Evolutionary conservation across 1,139 yeast genomes (phyloP), one percentile per base, ranked within the genome.

Genomic region (Taphrina flavorubra): DNA sequence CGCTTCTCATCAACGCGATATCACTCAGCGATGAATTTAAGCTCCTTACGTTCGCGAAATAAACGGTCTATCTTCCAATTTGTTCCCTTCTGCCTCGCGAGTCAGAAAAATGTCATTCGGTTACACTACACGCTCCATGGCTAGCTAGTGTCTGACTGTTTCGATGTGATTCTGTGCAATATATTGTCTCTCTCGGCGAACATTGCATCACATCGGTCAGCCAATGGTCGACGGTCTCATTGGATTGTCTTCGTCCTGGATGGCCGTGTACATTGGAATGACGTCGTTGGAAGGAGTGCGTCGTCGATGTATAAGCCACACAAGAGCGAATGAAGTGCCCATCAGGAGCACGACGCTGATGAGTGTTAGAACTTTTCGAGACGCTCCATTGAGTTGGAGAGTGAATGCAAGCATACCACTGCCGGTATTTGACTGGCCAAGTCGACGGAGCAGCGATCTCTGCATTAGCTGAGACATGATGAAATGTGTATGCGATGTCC

Each of bases 401-500:
- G 20, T 39, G 14, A 34, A 49, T 6, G 10, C 36, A 11, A 49
- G 34, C 13, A 49, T 2, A 11, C 36, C 10, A 31, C 13, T 10
- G 6, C 14, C 14, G 14, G 11, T 2, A 2, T 14, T 39, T 39
- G 11, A 34, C 53, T 49, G 31, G 14, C 36, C 36, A 6, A 49
- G 6, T 11, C n/a, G 10, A 2, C 36, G 36, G 13, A 49, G 53
- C 1, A 49, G 7, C 13, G 36, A 49, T 34, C 20, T 20, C 36
- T 49, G 11, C 53, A 49, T 49, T 6, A 18, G 36, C 53, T 11
- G 36, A 8, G 53, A 49, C 53, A 49, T 49, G 31, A 6, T 25
- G n/a, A 18, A 25, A 20, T 53, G 58, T 7, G 58, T 20, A 40
- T 53, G 58, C 10, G 58, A 10, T 11, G 58, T 53, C 58, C 58